Percentiles rank a stretch among this genome's conserved stretches.
phyloP scores from a whole-genome alignment of 2,329 filamentous ascomycete species.

The Arachnopeziza araneosa region DNA sequence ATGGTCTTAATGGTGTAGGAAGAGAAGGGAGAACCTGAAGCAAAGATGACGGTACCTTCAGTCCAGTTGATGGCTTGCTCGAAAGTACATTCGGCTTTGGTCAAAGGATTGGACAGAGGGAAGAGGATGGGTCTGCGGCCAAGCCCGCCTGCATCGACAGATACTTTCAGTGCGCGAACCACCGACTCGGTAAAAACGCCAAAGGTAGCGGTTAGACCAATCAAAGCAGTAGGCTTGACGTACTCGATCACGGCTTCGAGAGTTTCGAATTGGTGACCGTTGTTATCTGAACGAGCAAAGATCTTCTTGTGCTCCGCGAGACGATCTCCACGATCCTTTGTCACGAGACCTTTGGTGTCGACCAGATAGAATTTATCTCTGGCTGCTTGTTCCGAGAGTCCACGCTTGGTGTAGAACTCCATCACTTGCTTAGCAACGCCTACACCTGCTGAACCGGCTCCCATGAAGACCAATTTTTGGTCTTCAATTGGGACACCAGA shows the following conservation, averaged over 20 bases:
- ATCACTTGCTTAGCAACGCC: slow-evolving; percentile 98
- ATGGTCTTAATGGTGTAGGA: slow-evolving; percentile 60
- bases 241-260: slow-evolving; percentile 91
- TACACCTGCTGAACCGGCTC: slow-evolving; percentile 90
- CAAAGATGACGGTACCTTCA: slow-evolving; percentile 86
- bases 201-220: slow-evolving; percentile 90
- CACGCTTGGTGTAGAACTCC: slow-evolving; percentile 91
- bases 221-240: slow-evolving; percentile 88
- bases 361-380: slow-evolving; percentile 94
- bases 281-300: slow-evolving; percentile 60
- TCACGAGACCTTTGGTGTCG: slow-evolving; percentile 94
- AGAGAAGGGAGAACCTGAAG: slow-evolving; percentile 88
- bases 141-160: slow-evolving; percentile 55
- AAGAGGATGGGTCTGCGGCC: slow-evolving; percentile 87
- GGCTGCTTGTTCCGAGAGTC: slow-evolving; percentile 81
- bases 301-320: slow-evolving; percentile 85
- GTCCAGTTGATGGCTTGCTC: slow-evolving; percentile 90
- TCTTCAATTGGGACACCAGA: slow-evolving; percentile 82
- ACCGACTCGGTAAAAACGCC: slow-evolving; percentile 90
- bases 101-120: slow-evolving; percentile 91
- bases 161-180: slow-evolving; percentile 62
- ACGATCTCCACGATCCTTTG: slow-evolving; percentile 85
- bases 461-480: slow-evolving; percentile 93
- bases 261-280: slow-evolving; percentile 65
- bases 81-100: slow-evolving; percentile 96